Evolutionary conservation across 805 yeast species (phyloP), one percentile per base, ranked within the genome.

Genomic region (Nakazawaea ambrosiae): DNA sequence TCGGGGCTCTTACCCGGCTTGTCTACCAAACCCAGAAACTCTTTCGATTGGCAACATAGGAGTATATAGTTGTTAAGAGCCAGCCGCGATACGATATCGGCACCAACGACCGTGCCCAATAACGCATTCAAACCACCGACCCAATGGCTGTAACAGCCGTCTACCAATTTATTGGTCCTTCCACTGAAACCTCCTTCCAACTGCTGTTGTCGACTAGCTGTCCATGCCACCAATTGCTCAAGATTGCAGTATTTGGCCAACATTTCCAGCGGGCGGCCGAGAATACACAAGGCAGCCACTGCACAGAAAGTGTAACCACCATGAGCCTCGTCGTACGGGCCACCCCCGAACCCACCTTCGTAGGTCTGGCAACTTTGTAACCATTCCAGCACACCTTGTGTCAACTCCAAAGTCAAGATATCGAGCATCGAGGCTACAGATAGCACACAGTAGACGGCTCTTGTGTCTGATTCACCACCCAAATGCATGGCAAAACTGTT

Each of bases 291-390:
- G 34, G 76, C 72, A 31, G 81, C 94, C 31, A 84, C 63, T 0
- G 90, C 95, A 63, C 99, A 92, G 56, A 75, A 92, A 0, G 97
- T 77, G 55, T 92, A 94, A 1, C 98, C 99, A 2, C 97, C 98
- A 54, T 92, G 99, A 0, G 97, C 97, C 57, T 92, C 99, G 42
- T 75, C 81, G 4, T 70, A 66, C 0, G 95, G 92, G 16, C 68
- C 66, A 1, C 95, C 96, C 1, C 89, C 87, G 60, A 90, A 84
- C 0, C 98, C 98, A 18, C 99, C 98, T 60, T 94, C 98, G 53
- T 72, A 89, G 0, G 90, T 84, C 57, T 92, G 98, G 49, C 96
- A 87, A 10, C 54, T 46, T 0, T 59, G 48, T 11, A 92, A 47
- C 79, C 88, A 90, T 11, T 70, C 71, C 2, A 65, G 62, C 0